Percentiles rank a stretch among this genome's conserved stretches.
Evolutionary conservation across 139 green algal genomes (phyloP).

Genomic region (Ettlia oleoabundans): DNA sequence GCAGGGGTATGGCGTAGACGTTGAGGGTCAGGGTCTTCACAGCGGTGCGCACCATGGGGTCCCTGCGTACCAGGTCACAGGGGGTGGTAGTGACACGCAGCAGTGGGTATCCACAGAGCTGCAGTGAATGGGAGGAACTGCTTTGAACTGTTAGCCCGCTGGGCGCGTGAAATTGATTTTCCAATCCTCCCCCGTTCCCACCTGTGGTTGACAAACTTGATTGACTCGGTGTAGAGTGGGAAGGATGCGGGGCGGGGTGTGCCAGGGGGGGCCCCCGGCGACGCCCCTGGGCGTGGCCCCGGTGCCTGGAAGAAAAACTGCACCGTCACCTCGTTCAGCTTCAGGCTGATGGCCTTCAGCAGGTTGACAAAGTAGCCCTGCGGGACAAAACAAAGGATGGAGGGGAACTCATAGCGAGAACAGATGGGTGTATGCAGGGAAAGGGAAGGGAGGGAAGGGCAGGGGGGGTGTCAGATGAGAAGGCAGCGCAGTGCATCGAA

Average conservation of each 20-base stretch:
- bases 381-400: background rate
- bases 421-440: no score
- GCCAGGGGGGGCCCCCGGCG: background rate
- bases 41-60: conserved; percentile 95
- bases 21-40: conserved; percentile 96
- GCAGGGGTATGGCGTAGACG: conserved; percentile 87
- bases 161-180: no score
- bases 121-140: no score
- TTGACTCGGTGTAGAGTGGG: conserved; percentile 92
- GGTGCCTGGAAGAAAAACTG: conserved; percentile 90
- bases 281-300: no score
- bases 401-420: no score
- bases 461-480: no score
- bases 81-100: background rate
- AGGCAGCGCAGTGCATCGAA: no score
- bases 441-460: no score
- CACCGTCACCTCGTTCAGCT: conserved; percentile 88
- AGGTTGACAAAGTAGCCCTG: conserved; percentile 98
- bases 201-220: conserved; percentile 91
- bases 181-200: background rate
- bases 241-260: conserved; percentile 56
- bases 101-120: no score
- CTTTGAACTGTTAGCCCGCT: no score
- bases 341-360: conserved; percentile 95
- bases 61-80: conserved; percentile 43